Conservation (phyloP, 768 basidiomycete species). For the Glaciozyma martinii region DNA sequence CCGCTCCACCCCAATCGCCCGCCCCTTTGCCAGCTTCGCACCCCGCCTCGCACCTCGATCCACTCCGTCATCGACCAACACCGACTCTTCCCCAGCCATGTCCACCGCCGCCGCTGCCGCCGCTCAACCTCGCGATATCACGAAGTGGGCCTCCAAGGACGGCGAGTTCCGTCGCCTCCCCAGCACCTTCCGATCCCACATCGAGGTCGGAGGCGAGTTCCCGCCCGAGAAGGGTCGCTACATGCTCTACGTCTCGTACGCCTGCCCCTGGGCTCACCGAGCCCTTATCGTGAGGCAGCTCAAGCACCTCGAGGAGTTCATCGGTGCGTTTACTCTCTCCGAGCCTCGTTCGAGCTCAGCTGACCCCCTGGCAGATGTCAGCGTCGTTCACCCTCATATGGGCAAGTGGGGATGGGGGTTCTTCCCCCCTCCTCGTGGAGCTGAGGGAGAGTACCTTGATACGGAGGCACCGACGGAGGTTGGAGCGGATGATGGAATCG, state of each 20-base stretch:
- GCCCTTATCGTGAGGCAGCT: constrained; percentile 79
- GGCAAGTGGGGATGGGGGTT: constrained; percentile 43
- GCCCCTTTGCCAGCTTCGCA: background rate
- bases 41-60: background rate
- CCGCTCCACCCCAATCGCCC: background rate
- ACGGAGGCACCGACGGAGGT: constrained; percentile 19
- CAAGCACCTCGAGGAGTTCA: constrained; percentile 78
- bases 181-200: constrained; percentile 51
- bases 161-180: constrained; percentile 58
- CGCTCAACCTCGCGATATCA: constrained; percentile 17
- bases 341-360: too few species aligned
- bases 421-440: constrained; percentile 29
- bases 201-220: constrained; percentile 54
- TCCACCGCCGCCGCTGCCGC: constrained; percentile 5
- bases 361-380: constrained; percentile 46
- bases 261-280: constrained; percentile 89
- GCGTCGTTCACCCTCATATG: constrained; percentile 78
- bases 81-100: background rate
- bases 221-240: constrained; percentile 76
- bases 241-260: constrained; percentile 70
- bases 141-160: constrained; percentile 46
- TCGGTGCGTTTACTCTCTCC: constrained; percentile 37
- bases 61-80: background rate
- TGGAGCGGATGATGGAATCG: constrained; percentile 64
- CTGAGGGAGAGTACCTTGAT: constrained; percentile 19